phyloP scores from a whole-genome alignment of 805 yeast species.

The Candida ficus region DNA sequence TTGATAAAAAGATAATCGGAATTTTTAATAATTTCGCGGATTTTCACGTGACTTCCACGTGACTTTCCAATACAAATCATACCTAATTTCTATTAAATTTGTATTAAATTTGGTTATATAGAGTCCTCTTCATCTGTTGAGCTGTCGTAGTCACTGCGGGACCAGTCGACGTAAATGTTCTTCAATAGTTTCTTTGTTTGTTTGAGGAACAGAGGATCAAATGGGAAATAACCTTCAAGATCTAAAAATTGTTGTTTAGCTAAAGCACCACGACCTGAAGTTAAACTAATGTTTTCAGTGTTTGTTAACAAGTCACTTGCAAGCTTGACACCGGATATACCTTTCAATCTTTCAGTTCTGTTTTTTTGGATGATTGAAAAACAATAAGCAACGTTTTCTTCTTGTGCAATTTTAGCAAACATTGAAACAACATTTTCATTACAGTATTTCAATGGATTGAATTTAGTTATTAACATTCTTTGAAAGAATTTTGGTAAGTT shows the following conservation, averaged over 20 bases:
- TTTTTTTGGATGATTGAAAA: slow-evolving; percentile 90
- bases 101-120: too few species aligned
- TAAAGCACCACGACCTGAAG: slow-evolving; percentile 15
- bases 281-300: slow-evolving; percentile 18
- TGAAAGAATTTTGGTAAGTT: slow-evolving; percentile 83
- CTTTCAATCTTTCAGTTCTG: slow-evolving; percentile 45
- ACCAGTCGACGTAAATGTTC: slow-evolving; percentile 75
- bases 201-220: slow-evolving; percentile 82
- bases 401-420: slow-evolving; percentile 89
- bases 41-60: neutral
- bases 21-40: too few species aligned
- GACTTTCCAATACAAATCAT: too few species aligned
- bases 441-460: slow-evolving; percentile 90
- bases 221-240: slow-evolving; percentile 93
- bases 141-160: slow-evolving; percentile 51
- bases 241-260: slow-evolving; percentile 81
- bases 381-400: slow-evolving; percentile 86
- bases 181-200: slow-evolving; percentile 50
- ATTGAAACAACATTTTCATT: slow-evolving; percentile 90
- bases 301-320: slow-evolving; percentile 25
- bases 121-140: slow-evolving; percentile 34
- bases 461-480: slow-evolving; percentile 76
- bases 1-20: too few species aligned
- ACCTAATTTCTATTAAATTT: too few species aligned
- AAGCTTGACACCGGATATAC: slow-evolving; percentile 30